Base-by-base conservation (phyloP, 106 monocot species). In the Triglochin maritima region DNA sequence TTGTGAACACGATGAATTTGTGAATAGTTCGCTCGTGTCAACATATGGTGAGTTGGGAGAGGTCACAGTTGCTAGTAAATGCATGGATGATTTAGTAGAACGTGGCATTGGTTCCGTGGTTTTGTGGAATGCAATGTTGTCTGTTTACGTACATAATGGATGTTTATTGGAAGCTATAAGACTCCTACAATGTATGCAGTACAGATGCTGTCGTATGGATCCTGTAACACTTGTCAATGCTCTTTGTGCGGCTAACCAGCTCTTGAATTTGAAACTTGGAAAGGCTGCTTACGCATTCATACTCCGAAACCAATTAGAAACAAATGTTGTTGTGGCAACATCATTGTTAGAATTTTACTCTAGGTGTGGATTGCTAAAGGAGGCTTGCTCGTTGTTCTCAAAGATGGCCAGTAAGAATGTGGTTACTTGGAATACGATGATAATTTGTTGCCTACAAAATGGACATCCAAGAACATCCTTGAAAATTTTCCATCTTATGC, bases 351-450 rank as follows among this genome's bases (percentile, higher is more conserved):
- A 79, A 65, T 57, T 79, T 8, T 81, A 81, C 56, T 56, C 58
- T 41, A 79, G 50, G 46, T 81, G 79, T 73, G 76, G 79, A 9
- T 49, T 47, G 43, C 29, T 85, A 48, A 52, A 17, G 48, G 45
- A 55, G 48, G 78, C 79, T 58, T 85, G 79, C 51, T 64, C 7
- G 64, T 67, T 85, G 70, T 85, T 85, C 54, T 70, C 66, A 9
- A 70, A 48, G 62, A 81, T 72, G 65, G 63, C 63, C 52, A 5
- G 9, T n/a, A 68, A 44, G 42, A 85, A 72, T 59, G 59, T 71
- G 65, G 75, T 73, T 48, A 44, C 85, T 44, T 85, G 85, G 81
- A 85, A 85, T 78, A 75, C 72, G 2, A 72, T 85, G 76, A 79
- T 85, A 68, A 64, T 71, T 63, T 78, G 81, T 49, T 85, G 79